A percentile compares a stretch with the other conserved stretches of the same genome.
Evolutionary conservation across 495 filamentous ascomycete genomes (phyloP).

Genomic region (Penicillium pancosmium): DNA sequence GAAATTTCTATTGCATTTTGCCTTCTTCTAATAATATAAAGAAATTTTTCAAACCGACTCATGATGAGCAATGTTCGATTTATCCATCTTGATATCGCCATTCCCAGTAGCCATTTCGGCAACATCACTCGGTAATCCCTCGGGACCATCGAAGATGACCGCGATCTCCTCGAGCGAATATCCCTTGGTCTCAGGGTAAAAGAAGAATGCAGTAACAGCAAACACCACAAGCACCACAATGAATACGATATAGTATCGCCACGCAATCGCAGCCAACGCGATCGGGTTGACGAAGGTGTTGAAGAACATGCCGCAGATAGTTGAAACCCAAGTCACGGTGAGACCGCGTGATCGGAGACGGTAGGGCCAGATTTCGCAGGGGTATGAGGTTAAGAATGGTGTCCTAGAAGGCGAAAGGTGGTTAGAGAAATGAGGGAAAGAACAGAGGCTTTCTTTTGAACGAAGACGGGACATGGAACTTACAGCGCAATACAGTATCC

Average conservation of each 20-base stretch:
- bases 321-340: constrained; percentile 60
- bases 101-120: constrained; percentile 1
- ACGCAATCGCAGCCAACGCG: constrained; percentile 56
- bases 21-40: no score
- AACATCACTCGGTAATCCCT: not conserved
- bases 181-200: constrained; percentile 66
- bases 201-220: constrained; percentile 58
- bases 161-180: constrained; percentile 63
- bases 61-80: not conserved
- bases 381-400: constrained; percentile 63
- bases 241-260: constrained; percentile 65
- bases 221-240: constrained; percentile 56
- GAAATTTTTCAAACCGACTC: not conserved
- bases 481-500: constrained; percentile 62
- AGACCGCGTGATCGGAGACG: constrained; percentile 67
- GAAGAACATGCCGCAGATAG: constrained; percentile 57
- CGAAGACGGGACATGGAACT: not conserved
- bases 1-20: no score
- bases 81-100: not conserved
- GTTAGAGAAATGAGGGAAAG: not conserved
- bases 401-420: constrained; percentile 32
- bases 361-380: constrained; percentile 67
- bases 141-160: constrained; percentile 17
- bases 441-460: not conserved
- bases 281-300: constrained; percentile 61